A percentile compares a stretch with the other conserved stretches of the same genome.
These are phyloP conservation scores for Vaccinium corymbosum DNA, from an alignment of 148 eudicot species.

Conservation along the genomic window DNA sequence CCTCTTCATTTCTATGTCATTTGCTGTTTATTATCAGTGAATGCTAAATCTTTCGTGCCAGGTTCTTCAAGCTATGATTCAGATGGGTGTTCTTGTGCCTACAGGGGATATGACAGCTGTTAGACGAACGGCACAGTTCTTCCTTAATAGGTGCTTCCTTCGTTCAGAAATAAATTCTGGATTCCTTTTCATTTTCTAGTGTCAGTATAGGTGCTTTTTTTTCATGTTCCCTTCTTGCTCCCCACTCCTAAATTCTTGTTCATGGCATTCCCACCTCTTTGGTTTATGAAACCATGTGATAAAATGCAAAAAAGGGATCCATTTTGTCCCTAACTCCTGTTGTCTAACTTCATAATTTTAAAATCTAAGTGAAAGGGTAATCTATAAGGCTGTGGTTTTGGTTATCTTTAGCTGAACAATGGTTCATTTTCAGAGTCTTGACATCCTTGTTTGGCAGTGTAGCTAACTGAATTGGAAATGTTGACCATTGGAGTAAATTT, in stretches of 20 bases:
- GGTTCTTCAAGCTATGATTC: constrained; percentile 95
- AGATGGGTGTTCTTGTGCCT: constrained; percentile 98
- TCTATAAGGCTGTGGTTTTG: background rate
- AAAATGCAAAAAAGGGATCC: background rate
- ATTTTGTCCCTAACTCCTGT: background rate
- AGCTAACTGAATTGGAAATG: background rate
- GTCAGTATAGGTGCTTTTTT: background rate
- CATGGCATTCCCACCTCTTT: background rate
- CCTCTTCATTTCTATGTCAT: background rate
- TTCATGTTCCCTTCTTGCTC: background rate
- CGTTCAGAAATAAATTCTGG: background rate
- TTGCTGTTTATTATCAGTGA: background rate
- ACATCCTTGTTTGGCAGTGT: background rate
- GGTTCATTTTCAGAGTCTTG: background rate
- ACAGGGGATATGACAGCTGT: constrained; percentile 99
- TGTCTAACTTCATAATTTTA: too few relatives aligned
- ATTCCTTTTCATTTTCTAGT: background rate
- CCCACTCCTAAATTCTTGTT: constrained; percentile 5
- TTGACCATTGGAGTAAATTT: background rate
- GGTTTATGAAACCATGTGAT: background rate
- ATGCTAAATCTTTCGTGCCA: constrained; percentile 31
- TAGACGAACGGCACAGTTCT: constrained; percentile 88
- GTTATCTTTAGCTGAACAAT: background rate
- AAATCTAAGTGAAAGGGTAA: background rate
- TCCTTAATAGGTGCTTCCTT: constrained; percentile 74